A percentile compares a stretch with the other conserved stretches of the same genome.
These are phyloP conservation scores for Pulveroboletus sp. DNA, from an alignment of 768 basidiomycete genomes.

Conservation along the genomic window DNA sequence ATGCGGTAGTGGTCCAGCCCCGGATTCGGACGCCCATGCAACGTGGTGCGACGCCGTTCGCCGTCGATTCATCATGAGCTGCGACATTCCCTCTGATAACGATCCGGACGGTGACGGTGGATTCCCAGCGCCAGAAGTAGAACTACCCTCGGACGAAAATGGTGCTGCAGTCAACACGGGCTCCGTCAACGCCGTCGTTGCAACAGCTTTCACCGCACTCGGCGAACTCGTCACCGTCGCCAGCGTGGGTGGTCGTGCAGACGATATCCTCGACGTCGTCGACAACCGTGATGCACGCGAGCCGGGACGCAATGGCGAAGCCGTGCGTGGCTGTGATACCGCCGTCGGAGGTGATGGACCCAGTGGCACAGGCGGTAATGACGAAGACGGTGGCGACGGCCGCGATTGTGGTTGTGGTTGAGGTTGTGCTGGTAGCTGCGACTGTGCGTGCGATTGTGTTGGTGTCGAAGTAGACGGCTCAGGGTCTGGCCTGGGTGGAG, in stretches of 20 bases:
- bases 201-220: constrained; percentile 51
- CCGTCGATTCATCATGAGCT: constrained; percentile 42
- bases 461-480: constrained; percentile 15
- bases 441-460: constrained; percentile 21
- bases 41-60: constrained; percentile 62
- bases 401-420: constrained; percentile 29
- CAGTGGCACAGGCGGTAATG: not conserved
- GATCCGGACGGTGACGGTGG: constrained; percentile 64
- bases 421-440: constrained; percentile 25
- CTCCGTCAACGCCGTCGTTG: constrained; percentile 68
- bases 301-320: constrained; percentile 66
- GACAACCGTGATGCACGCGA: constrained; percentile 73
- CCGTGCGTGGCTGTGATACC: constrained; percentile 28
- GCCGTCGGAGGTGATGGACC: constrained; percentile 22
- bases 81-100: constrained; percentile 59
- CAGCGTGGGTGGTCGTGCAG: constrained; percentile 58
- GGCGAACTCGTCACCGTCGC: constrained; percentile 45
- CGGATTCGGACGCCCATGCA: constrained; percentile 42
- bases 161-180: constrained; percentile 46
- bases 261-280: constrained; percentile 65
- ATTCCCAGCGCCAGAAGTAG: constrained; percentile 24
- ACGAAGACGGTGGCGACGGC: constrained; percentile 27
- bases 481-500: constrained; percentile 5
- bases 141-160: constrained; percentile 26
- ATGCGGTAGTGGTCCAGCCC: not conserved